Conservation (phyloP, 1,284 basidiomycete genomes). For the Boletus sp. region DNA sequence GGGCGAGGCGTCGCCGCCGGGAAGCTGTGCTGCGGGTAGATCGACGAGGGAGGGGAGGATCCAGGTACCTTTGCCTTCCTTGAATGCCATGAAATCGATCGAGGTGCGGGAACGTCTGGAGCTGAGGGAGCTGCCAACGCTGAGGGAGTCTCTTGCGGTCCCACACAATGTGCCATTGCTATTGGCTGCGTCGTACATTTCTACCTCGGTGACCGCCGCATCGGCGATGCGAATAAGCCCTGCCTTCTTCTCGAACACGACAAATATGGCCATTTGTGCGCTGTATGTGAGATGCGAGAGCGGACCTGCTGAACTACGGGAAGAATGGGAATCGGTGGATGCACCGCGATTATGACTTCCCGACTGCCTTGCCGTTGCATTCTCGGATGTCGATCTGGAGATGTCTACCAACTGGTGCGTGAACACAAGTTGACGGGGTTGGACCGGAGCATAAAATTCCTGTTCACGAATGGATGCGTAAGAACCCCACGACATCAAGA, state of each 20-base stretch:
- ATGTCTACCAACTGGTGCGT: conserved; percentile 68
- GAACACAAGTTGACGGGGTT: conserved; percentile 65
- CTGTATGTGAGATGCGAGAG: conserved; percentile 53
- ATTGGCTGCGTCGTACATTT: conserved; percentile 58
- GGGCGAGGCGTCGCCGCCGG: conserved; percentile 23
- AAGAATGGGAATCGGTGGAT: conserved; percentile 30
- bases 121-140: conserved; percentile 20
- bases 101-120: conserved; percentile 55
- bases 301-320: conserved; percentile 26
- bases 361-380: conserved; percentile 31
- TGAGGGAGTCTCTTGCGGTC: conserved; percentile 30
- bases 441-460: conserved; percentile 81
- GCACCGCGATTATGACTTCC: conserved; percentile 32
- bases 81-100: conserved; percentile 52
- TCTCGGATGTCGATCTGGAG: conserved; percentile 51
- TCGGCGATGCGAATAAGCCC: conserved; percentile 77
- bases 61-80: conserved; percentile 57
- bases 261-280: conserved; percentile 72
- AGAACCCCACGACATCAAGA: background rate
- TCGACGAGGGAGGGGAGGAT: conserved; percentile 54
- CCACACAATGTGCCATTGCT: conserved; percentile 30
- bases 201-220: conserved; percentile 76
- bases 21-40: conserved; percentile 44
- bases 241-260: conserved; percentile 83
- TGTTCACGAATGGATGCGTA: conserved; percentile 33